A percentile compares a stretch with the other conserved stretches of the same genome.
Conservation (phyloP, 1,284 basidiomycete genomes). For the Sporisorium reilianum region DNA sequence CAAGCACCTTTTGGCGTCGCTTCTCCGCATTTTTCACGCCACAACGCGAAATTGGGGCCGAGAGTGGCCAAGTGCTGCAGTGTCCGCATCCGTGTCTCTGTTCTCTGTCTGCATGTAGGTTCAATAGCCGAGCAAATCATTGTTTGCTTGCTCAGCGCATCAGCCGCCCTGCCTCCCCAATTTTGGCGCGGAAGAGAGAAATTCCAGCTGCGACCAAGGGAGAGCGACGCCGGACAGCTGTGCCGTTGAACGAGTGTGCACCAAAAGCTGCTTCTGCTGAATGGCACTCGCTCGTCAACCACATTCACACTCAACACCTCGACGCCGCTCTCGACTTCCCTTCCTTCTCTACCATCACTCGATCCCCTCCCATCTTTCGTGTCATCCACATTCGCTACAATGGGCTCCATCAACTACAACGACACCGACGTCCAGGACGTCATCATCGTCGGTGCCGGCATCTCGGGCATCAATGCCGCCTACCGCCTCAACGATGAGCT, state of each 20-base stretch:
- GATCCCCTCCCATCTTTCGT: neutral
- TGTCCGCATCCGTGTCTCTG: slow-evolving; percentile 7
- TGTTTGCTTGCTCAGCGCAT: slow-evolving; percentile 4
- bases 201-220: too few species aligned
- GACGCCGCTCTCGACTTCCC: too few species aligned
- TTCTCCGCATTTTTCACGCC: neutral
- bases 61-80: neutral
- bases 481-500: slow-evolving; percentile 59
- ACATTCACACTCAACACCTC: neutral
- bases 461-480: slow-evolving; percentile 67
- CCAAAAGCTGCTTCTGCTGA: too few species aligned
- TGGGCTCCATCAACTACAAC: slow-evolving; percentile 47
- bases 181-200: too few species aligned
- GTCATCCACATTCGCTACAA: slow-evolving; percentile 5
- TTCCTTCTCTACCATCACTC: neutral
- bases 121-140: slow-evolving; percentile 14
- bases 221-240: too few species aligned
- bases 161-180: too few species aligned
- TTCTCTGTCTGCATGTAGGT: too few species aligned
- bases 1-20: neutral
- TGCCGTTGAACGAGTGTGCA: too few species aligned
- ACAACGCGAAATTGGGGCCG: neutral
- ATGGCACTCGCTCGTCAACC: neutral
- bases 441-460: slow-evolving; percentile 65
- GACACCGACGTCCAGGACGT: slow-evolving; percentile 53